phyloP scores from a whole-genome alignment of 371 early-diverging fungal species.

The Furculomyces boomerangus region DNA sequence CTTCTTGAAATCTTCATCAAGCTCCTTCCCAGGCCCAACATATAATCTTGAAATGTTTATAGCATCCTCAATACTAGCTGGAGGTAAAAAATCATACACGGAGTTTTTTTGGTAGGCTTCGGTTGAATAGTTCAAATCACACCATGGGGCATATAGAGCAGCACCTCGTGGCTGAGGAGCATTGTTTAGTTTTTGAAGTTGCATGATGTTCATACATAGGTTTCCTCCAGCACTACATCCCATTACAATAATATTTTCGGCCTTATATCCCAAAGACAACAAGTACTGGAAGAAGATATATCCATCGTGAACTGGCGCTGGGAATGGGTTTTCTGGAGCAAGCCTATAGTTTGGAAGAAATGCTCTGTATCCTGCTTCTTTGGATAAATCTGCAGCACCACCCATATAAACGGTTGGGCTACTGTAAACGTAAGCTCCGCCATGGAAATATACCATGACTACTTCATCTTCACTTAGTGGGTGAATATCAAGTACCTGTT shows the following conservation, averaged over 20 bases:
- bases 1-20: neutral
- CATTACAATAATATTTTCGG: conserved; percentile 45
- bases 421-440: conserved; percentile 42
- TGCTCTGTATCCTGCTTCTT: conserved; percentile 1
- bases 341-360: conserved; percentile 48
- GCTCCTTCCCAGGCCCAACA: conserved; percentile 3
- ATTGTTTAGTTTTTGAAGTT: neutral
- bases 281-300: conserved; percentile 52
- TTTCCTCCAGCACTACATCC: conserved; percentile 75
- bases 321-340: conserved; percentile 69
- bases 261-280: conserved; percentile 29
- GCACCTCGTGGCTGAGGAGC: neutral
- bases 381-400: conserved; percentile 2
- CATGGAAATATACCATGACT: conserved; percentile 40
- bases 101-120: conserved; percentile 8
- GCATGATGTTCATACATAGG: conserved; percentile 9
- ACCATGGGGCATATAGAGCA: conserved; percentile 7
- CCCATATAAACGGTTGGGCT: conserved; percentile 20
- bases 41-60: conserved; percentile 7
- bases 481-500: neutral
- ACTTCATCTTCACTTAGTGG: conserved; percentile 6
- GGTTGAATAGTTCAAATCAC: conserved; percentile 5
- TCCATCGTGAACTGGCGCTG: conserved; percentile 62
- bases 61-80: neutral
- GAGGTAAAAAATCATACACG: conserved; percentile 2